Conservation (phyloP, 306 rosid genomes). For the Acacia confusa region DNA sequence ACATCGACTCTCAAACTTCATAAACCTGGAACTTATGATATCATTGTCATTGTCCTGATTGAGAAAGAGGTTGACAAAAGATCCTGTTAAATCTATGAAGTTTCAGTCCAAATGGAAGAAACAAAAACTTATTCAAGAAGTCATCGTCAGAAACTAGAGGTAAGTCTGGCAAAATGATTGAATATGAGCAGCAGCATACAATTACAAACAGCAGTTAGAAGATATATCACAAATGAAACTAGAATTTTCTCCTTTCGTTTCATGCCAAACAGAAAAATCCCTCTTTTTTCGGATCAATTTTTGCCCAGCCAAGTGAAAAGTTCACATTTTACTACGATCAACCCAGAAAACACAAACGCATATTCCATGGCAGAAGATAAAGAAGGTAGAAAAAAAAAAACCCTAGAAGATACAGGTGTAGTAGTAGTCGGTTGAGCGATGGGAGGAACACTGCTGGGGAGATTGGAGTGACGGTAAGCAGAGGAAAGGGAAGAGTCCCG, state of each 20-base stretch:
- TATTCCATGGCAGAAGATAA: background rate
- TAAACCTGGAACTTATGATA: background rate
- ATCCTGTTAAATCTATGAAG: background rate
- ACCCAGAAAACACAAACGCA: background rate
- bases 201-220: background rate
- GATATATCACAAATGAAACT: background rate
- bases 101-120: background rate
- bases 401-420: conserved; percentile 17
- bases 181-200: background rate
- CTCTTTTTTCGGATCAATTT: background rate
- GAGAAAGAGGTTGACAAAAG: background rate
- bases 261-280: background rate
- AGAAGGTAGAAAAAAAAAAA: conserved; percentile 25
- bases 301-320: background rate
- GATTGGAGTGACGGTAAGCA: conserved; percentile 62
- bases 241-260: background rate
- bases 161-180: background rate
- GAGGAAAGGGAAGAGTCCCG: conserved; percentile 91
- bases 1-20: background rate
- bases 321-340: background rate
- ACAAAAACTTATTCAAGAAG: background rate
- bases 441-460: conserved; percentile 39
- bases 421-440: conserved; percentile 15
- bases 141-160: background rate
- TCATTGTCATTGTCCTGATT: background rate